Conservation (phyloP, 2,329 filamentous ascomycete genomes). For the Calonectria hawksworthii region DNA sequence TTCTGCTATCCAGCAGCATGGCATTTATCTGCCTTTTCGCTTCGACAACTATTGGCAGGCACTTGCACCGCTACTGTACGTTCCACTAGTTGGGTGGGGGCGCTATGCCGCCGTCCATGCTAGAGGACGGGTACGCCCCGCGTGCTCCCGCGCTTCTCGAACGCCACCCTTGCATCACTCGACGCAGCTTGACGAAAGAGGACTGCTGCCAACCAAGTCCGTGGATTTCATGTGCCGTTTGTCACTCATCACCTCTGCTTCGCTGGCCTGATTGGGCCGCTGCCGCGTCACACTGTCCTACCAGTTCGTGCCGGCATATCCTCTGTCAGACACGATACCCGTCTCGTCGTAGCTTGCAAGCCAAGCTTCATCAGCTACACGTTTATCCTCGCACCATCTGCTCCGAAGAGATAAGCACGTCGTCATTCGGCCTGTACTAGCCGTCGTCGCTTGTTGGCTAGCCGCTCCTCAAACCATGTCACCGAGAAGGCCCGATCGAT, state of each 20-base stretch:
- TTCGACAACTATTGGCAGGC: background rate
- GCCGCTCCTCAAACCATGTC: background rate
- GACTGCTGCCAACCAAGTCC: background rate
- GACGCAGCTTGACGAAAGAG: background rate
- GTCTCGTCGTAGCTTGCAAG: background rate
- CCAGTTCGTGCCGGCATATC: background rate
- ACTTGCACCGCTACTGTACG: background rate
- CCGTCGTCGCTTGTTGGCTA: background rate
- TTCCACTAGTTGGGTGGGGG: background rate
- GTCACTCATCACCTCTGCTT: background rate
- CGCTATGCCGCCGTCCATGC: background rate
- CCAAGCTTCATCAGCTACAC: background rate
- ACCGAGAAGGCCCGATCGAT: conserved; percentile 15
- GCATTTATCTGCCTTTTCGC: background rate
- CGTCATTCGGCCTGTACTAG: background rate
- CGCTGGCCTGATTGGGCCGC: background rate
- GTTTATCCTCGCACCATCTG: background rate
- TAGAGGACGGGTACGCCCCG: background rate
- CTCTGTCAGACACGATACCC: conserved; percentile 1
- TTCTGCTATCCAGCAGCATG: background rate
- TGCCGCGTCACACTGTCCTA: background rate
- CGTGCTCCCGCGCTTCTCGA: conserved; percentile 6
- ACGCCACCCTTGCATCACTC: background rate
- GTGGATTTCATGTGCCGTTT: background rate
- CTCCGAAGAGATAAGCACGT: background rate